Base-by-base conservation (phyloP, 345 rosid species). In the Pistacia integerrima region DNA sequence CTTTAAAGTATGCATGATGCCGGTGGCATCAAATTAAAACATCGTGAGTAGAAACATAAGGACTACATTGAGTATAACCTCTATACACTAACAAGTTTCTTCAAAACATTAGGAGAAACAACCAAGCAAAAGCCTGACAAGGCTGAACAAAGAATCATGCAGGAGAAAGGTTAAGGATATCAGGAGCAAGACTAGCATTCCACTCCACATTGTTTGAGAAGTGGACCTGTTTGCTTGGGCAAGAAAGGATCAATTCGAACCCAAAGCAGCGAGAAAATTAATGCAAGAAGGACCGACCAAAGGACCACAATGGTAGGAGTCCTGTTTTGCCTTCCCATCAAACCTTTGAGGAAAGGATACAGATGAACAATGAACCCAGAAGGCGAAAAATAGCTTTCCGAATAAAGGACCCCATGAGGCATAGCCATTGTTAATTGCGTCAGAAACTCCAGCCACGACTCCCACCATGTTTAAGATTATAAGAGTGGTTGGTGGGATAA, bases 361-460 rank as follows among this genome's bases (percentile, higher is more conserved):
- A 93, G 95, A 87, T 95, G 99, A 82, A 89, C 87, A 70, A 95
- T 95, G 70, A n/a, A 91, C 99, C 98, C 98, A 91, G 85, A 93
- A 90, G 62, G 97, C 87, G 4, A 93, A 95, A 69, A 95, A 95
- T 56, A 95, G 88, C 87, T 93, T 94, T 78, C 98, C 98, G 16
- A 94, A 94, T 4, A 94, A 77, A 36, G 98, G 97, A 38, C 98
- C 97, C 98, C 98, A 94, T 0, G 94, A 88, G 14, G 92, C 88
- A 56, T 92, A 94, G 3, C 98, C 98, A 57, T 90, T 91, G 85
- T 92, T 94, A 56, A 92, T 94, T 1, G 97, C 97, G 77, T 85
- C 97, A 4, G 98, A 94, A 11, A 94, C 85, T 35, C 98, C 97
- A 1, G 98, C 98, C 0, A 94, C 97, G 4, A 94, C 89, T 55